These are phyloP conservation scores for Petunia secreta DNA, from an alignment of 257 asterid species.

Conservation along the genomic window DNA sequence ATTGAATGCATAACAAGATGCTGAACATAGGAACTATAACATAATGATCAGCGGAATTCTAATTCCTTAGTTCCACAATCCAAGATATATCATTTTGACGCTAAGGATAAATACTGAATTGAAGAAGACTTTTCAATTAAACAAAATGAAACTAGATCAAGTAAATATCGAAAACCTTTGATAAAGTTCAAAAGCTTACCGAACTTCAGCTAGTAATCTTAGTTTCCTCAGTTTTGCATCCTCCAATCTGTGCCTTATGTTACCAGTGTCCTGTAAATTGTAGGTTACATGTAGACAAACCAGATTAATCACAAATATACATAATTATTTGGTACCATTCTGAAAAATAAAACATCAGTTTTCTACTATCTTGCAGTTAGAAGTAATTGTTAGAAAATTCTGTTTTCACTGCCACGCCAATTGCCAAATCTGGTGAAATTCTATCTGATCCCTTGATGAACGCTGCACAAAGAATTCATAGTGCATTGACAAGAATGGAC, in stretches of 20 bases:
- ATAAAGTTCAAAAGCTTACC: conserved; percentile 46
- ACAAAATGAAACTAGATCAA: conserved; percentile 5
- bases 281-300: neutral
- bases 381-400: neutral
- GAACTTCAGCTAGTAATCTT: conserved; percentile 74
- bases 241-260: conserved; percentile 55
- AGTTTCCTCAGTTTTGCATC: conserved; percentile 53
- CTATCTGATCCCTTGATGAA: neutral
- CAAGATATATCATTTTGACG: neutral
- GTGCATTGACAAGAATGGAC: neutral
- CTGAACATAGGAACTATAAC: neutral
- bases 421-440: neutral
- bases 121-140: neutral
- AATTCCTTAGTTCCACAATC: neutral
- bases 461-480: neutral
- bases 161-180: neutral
- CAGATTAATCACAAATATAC: neutral
- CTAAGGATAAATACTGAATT: neutral
- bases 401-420: neutral
- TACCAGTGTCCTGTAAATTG: conserved; percentile 59
- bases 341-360: neutral
- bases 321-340: neutral
- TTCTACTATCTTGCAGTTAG: neutral
- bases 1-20: neutral
- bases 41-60: neutral